Base-by-base conservation (phyloP, 2,329 filamentous ascomycete species). In the Colletotrichum sp. region DNA sequence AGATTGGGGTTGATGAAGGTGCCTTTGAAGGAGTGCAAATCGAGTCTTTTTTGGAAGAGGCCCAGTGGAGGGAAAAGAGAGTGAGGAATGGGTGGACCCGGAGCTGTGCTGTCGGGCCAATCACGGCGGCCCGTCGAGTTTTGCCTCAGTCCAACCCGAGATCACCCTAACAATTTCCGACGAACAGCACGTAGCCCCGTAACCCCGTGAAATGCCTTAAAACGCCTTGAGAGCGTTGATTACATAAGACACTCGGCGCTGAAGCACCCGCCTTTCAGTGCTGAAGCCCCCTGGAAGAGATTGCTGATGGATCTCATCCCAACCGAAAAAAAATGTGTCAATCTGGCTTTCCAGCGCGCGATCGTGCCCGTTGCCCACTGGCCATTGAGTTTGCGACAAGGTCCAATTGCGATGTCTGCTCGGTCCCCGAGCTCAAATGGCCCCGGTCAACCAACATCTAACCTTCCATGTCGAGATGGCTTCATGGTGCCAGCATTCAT, bases 1-100 rank as follows among this genome's bases (percentile, higher is more conserved):
- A 91, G 90, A 90, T 90, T 87, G 86, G 86, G 86, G 86, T 85
- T 84, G 85, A 85, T 83, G 84, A 84, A 86, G 86, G 85, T 88
- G 87, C 86, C 87, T 85, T 87, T 87, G 83, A 82, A 83, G 83
- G 81, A 85, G 82, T 85, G 82, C 84, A 85, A 85, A 85, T 86
- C 85, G 84, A 86, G 85, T 82, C 86, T 87, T 87, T 87, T 78
- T 78, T 73, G 75, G 77, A 77, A 75, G 76, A 85, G 84, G 82
- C 83, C 81, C 82, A 82, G 82, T 84, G 82, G 83, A 83, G 82
- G 85, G 82, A 83, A 86, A 86, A 84, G 83, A 86, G 85, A 86
- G 83, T 69, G 76, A 78, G 66, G 74, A 72, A 65, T 65, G 27
- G 49, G 79, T 82, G 69, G 79, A 82, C 80, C 80, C 74, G 61